phyloP scores from a whole-genome alignment of 257 asterid genomes.

The Cordia subcordata region DNA sequence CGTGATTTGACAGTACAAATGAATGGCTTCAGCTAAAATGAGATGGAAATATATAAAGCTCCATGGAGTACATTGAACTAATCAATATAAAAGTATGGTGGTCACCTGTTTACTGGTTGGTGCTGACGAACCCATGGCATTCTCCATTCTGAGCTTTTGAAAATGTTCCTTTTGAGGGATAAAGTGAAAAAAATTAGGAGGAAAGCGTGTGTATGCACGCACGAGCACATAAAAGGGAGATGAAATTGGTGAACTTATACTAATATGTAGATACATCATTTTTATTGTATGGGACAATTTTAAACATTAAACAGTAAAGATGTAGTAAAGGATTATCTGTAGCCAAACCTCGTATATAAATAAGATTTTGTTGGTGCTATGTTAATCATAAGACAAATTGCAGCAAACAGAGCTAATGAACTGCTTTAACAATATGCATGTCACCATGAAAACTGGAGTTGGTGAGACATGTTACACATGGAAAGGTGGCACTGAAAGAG shows the following conservation, averaged over 20 bases:
- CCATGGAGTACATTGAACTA: no score
- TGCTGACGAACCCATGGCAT: slow-evolving; percentile 74
- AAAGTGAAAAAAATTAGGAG: slow-evolving; percentile 4
- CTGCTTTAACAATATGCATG: not conserved
- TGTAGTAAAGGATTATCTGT: no score
- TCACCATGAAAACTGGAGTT: no score
- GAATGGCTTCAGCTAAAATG: not conserved
- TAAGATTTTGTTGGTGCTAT: no score
- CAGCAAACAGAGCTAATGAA: not conserved
- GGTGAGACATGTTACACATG: not conserved
- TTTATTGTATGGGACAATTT: no score
- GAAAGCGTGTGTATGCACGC: no score
- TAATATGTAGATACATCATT: no score
- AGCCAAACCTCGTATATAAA: no score
- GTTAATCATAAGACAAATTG: no score
- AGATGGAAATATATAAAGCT: not conserved
- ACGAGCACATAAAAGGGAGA: no score
- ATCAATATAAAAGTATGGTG: not conserved
- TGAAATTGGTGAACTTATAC: not conserved
- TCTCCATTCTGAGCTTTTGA: slow-evolving; percentile 81
- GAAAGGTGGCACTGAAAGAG: not conserved
- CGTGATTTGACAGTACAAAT: no score
- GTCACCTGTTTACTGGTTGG: slow-evolving; percentile 83
- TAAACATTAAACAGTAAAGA: no score
- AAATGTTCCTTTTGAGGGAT: slow-evolving; percentile 69